Percentiles rank a stretch among this genome's conserved stretches.
Evolutionary conservation across 345 rosid genomes (phyloP).

Genomic region (Aurinia saxatilis): DNA sequence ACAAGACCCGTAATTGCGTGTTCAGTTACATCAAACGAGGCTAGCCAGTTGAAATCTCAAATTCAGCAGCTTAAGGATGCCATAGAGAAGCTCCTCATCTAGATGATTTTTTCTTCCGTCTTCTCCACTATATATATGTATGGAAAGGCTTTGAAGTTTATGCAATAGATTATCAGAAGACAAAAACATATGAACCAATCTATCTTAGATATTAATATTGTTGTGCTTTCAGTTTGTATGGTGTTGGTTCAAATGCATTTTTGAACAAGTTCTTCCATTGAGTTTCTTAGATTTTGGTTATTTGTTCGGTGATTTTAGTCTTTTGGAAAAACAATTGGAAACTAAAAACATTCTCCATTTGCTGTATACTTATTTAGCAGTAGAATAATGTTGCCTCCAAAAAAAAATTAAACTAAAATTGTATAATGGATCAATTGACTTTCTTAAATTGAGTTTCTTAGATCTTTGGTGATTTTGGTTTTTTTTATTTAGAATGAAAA

Average conservation of each 20-base stretch:
- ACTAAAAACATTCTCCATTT: too few relatives aligned
- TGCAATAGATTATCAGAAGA: background rate
- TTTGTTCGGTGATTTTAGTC: background rate
- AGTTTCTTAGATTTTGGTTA: background rate
- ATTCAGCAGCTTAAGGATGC: conserved; percentile 90
- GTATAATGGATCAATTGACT: too few relatives aligned
- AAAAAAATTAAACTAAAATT: too few relatives aligned
- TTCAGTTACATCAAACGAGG: conserved; percentile 87
- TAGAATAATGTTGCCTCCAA: too few relatives aligned
- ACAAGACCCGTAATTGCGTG: conserved; percentile 90
- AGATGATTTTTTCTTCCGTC: too few relatives aligned
- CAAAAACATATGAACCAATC: background rate
- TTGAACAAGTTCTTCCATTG: background rate
- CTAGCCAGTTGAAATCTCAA: conserved; percentile 77
- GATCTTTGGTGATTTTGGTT: too few relatives aligned
- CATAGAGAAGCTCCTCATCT: conserved; percentile 89
- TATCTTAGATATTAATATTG: background rate
- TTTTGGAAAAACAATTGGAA: too few relatives aligned
- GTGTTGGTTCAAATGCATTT: conserved; percentile 13
- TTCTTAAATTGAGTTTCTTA: too few relatives aligned
- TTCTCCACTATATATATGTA: conserved; percentile 23
- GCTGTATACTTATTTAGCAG: too few relatives aligned
- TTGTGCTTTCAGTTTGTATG: background rate
- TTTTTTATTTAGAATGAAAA: too few relatives aligned
- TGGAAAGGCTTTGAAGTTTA: conserved; percentile 25